Conservation (phyloP, 169 alveolate genomes). For the Perkinsus olseni region DNA sequence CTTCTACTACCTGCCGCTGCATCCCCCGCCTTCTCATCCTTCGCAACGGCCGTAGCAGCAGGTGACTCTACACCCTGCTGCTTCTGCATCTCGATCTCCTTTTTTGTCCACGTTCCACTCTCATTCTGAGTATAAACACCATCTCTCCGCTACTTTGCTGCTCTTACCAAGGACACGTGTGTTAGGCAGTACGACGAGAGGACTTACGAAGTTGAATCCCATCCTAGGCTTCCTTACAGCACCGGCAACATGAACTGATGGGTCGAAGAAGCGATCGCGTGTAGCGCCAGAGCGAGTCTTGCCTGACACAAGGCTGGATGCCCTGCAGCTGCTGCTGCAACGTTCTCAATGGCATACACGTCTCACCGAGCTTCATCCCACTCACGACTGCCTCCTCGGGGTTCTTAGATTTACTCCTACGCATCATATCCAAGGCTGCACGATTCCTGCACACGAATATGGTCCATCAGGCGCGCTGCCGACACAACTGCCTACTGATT, state of each 20-base stretch:
- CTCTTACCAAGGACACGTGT: too few species aligned
- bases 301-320: not conserved
- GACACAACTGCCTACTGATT: not conserved
- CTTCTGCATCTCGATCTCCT: not conserved
- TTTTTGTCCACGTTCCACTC: not conserved
- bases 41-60: not conserved
- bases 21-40: not conserved
- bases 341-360: too few species aligned
- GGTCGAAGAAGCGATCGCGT: not conserved
- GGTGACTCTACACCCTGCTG: not conserved
- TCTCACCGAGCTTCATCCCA: not conserved
- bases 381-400: not conserved
- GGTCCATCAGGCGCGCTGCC: not conserved
- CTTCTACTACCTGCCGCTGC: not conserved
- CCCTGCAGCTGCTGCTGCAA: not conserved
- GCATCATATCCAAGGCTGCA: not conserved
- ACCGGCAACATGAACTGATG: not conserved
- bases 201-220: not conserved
- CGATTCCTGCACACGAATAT: not conserved
- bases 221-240: not conserved
- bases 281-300: not conserved
- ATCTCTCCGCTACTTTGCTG: too few species aligned
- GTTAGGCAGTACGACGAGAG: not conserved
- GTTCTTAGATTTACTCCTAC: not conserved
- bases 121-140: not conserved